Percentiles rank a stretch among this genome's conserved stretches.
phyloP scores from a whole-genome alignment of 2,329 filamentous ascomycete genomes.

The Neopestalotiopsis clavispora region DNA sequence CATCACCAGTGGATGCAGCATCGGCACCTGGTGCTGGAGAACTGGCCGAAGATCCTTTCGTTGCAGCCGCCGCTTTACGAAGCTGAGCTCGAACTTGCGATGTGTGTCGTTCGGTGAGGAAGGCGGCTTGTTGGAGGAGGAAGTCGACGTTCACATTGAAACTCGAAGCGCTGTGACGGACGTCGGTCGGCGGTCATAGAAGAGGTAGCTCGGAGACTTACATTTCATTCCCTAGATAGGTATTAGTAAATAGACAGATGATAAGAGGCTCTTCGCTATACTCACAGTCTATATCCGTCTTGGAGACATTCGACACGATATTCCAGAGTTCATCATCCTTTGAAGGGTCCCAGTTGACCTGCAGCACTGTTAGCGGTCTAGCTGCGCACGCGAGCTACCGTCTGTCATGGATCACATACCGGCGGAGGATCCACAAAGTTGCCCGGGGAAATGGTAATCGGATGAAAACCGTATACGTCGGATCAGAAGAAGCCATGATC shows the following conservation, averaged over 20 bases:
- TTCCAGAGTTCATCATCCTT: constrained; percentile 94
- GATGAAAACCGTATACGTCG: constrained; percentile 78
- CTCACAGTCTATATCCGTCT: constrained; percentile 87
- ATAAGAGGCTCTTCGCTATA: constrained; percentile 17
- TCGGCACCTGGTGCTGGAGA: constrained; percentile 62
- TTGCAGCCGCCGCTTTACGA: constrained; percentile 70
- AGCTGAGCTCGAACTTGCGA: constrained; percentile 91
- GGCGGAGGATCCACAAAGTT: constrained; percentile 90
- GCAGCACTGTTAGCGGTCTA: constrained; percentile 13
- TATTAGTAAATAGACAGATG: no score
- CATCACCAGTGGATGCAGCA: constrained; percentile 45
- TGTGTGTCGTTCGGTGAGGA: constrained; percentile 89
- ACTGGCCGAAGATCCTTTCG: constrained; percentile 59
- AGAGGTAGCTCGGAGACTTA: constrained; percentile 47
- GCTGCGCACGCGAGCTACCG: background rate
- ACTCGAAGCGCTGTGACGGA: constrained; percentile 62
- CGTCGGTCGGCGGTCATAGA: constrained; percentile 25
- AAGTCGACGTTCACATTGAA: constrained; percentile 90
- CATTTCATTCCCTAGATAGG: constrained; percentile 72
- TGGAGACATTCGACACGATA: constrained; percentile 80
- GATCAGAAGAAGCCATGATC: constrained; percentile 47
- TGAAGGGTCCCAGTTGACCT: constrained; percentile 86
- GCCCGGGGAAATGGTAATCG: constrained; percentile 85
- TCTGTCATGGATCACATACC: constrained; percentile 51
- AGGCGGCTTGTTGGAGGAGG: constrained; percentile 89